Base-by-base conservation (phyloP, 345 rosid species). In the Bruguiera parviflora region DNA sequence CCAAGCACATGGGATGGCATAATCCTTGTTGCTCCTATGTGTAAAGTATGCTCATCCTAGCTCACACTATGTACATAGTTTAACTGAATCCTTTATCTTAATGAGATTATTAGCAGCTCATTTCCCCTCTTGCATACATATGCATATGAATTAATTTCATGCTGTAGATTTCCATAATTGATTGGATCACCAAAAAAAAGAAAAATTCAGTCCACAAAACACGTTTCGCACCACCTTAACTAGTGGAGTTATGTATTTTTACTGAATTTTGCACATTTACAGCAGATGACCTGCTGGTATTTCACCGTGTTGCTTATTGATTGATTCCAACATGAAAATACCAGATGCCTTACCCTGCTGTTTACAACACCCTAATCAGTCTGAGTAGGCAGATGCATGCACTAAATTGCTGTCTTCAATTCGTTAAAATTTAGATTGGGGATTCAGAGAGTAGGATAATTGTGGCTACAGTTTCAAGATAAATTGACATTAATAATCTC, bases 11-110 rank as follows among this genome's bases (percentile, higher is more conserved):
- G 98, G 98, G 92, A 94, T 76, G 98, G 98, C 68, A 75, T 94
- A 49, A 47, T 94, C 72, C 96, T 94, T 71, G 89, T 91, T 13
- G 97, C 98, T 16, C 97, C 98, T 25, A 89, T 94, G 98, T 94
- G 98, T 79, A 91, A 87, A 86, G 98, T 93, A 86, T 81, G 80
- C 66, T 27, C 51, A 13, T 73, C 43, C 8, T 71, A 66, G 39
- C 28, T 55, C 72, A 25, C 43, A 6, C 35, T 18, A 63, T 18
- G n/a, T 35, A 62, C 29, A 68, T 53, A 5, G 43, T 62, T 68
- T 72, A n/a, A 57, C 18, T n/a, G 28, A 20, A 22, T 60, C 5
- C 22, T 47, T 46, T 31, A 5, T 27, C 6, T 18, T 67, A 55
- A 18, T 61, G 43, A 35, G 64, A 29, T 37, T 62, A 27, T 60